Base-by-base conservation (phyloP, 2,329 filamentous ascomycete species). In the Stachybotrys elegans region DNA sequence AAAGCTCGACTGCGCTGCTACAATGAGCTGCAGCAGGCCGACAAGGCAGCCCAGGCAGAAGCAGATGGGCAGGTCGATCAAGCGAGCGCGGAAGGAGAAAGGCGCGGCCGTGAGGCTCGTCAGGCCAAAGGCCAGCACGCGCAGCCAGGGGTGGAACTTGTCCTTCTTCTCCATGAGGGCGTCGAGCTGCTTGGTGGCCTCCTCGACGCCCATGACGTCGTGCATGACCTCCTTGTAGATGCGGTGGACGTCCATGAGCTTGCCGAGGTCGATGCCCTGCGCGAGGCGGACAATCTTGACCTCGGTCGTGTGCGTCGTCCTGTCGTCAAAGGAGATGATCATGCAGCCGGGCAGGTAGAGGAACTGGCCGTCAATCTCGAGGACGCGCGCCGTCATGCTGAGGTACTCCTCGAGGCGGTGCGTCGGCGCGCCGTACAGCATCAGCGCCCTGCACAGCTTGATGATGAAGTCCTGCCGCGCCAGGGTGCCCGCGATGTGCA, bases 381-480 rank as follows among this genome's bases (percentile, higher is more conserved):
- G 75, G 4, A 91, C 86, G 17, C 86, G 78, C 5, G 90, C 84
- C 5, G 86, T 88, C 84, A 90, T 93, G 51, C 76, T 83, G 73
- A 95, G 82, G 58, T 94, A 95, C 59, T 95, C 86, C 63, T 95
- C 91, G 9, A 95, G 70, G 8, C 91, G 81, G 67, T 96, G 91
- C 0, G 89, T 94, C 0, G 91, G 91, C 1, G 91, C 91, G 13
- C 91, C 91, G 51, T 86, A 95, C 48, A 81, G 73, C 89, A 96
- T 95, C 48, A 95, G 67, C 1, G 87, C 86, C 35, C 82, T 81
- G 61, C 90, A 95, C 5, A 96, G 78, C 57, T 85, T 88, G 49
- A 91, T 78, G 42, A 95, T 77, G 61, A 94, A 95, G 50, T 81
- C 80, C 55, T 95, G 89, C 4, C 89, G 79, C 29, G 82, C 81